Conservation (phyloP, 2,329 filamentous ascomycete genomes). For the Cordyceps javanica region DNA sequence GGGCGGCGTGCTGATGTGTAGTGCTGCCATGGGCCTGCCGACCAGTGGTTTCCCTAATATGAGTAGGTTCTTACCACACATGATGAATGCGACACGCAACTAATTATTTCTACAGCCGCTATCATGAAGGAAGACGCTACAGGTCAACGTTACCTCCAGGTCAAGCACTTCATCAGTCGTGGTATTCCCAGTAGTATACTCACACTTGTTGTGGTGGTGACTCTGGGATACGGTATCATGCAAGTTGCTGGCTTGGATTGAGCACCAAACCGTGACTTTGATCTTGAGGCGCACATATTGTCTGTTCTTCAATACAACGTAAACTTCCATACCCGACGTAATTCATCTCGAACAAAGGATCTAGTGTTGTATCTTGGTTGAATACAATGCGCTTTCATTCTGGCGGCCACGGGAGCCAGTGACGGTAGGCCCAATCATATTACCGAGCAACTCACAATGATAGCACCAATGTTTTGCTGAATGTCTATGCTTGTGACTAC, state of each 20-base stretch:
- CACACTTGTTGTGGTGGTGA: slow-evolving; percentile 75
- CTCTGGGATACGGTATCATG: slow-evolving; percentile 89
- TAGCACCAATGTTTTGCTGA: no score
- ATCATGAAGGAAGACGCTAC: slow-evolving; percentile 99
- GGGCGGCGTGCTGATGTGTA: slow-evolving; percentile 92
- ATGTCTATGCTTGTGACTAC: no score
- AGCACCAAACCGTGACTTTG: no score
- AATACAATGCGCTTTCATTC: no score
- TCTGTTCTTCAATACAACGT: no score
- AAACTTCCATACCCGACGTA: no score
- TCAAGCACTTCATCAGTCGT: slow-evolving; percentile 91
- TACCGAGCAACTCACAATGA: no score
- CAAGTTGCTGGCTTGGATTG: slow-evolving; percentile 58
- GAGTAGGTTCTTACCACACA: slow-evolving; percentile 61
- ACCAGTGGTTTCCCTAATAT: slow-evolving; percentile 98
- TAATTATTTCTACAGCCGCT: slow-evolving; percentile 54
- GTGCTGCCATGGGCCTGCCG: slow-evolving; percentile 89
- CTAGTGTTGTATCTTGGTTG: no score
- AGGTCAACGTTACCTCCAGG: slow-evolving; percentile 83
- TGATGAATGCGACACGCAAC: slow-evolving; percentile 1
- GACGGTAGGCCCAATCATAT: no score
- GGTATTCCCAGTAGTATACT: slow-evolving; percentile 83
- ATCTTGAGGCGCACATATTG: no score
- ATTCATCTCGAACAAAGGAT: no score
- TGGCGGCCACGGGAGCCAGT: no score